Conservation (phyloP, 768 basidiomycete species). For the Phanerochaete carnosa region DNA sequence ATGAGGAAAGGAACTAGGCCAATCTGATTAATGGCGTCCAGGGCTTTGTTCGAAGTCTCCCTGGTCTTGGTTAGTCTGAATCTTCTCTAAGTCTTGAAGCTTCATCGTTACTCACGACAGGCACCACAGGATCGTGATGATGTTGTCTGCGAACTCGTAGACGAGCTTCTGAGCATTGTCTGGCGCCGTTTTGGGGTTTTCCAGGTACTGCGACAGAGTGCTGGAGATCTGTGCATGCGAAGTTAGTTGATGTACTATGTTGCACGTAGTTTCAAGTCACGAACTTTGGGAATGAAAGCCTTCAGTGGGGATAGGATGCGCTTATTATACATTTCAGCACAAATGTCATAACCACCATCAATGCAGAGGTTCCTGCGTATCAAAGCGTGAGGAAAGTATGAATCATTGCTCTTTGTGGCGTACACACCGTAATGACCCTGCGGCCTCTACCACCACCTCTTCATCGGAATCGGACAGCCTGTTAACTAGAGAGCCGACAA, state of each 20-base stretch:
- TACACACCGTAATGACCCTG: constrained; percentile 79
- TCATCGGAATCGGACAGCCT: constrained; percentile 88
- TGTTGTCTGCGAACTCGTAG: constrained; percentile 87
- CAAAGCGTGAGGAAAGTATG: background rate
- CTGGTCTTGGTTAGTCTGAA: constrained; percentile 36
- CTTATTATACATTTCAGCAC: constrained; percentile 97
- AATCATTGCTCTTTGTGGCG: background rate
- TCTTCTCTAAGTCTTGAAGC: background rate
- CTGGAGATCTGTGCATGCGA: constrained; percentile 64
- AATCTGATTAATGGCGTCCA: constrained; percentile 81
- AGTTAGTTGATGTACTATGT: no score
- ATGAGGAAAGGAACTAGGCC: constrained; percentile 80
- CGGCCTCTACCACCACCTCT: constrained; percentile 87
- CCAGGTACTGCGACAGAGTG: constrained; percentile 65
- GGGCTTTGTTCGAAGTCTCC: constrained; percentile 91
- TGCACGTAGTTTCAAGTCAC: constrained; percentile 3
- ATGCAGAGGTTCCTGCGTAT: constrained; percentile 80
- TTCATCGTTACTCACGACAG: constrained; percentile 69
- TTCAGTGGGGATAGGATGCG: constrained; percentile 78
- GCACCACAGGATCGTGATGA: constrained; percentile 92
- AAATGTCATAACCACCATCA: constrained; percentile 93
- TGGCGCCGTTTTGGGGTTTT: constrained; percentile 55
- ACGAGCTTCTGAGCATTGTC: constrained; percentile 74
- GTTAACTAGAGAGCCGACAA: constrained; percentile 82
- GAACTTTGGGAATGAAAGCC: constrained; percentile 76